A percentile compares a stretch with the other conserved stretches of the same genome.
phyloP scores from a whole-genome alignment of 1,284 basidiomycete genomes.

The Ustilago lituana region DNA sequence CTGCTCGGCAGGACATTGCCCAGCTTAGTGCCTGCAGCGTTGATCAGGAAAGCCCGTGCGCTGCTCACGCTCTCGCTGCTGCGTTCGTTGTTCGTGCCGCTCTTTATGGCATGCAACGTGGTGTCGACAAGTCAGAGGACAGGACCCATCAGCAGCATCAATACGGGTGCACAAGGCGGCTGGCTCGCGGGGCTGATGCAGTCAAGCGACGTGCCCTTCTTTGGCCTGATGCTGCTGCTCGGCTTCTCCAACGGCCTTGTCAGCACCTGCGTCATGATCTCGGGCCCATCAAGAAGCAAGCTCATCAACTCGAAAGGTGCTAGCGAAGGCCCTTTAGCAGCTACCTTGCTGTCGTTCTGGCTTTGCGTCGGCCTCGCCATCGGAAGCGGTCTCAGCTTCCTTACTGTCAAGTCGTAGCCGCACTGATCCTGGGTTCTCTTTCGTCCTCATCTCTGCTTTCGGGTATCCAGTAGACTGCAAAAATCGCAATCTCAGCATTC shows the following conservation, averaged over 20 bases:
- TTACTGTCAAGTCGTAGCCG: constrained; percentile 40
- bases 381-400: constrained; percentile 53
- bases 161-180: not conserved
- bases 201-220: constrained; percentile 53
- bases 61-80: constrained; percentile 34
- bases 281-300: constrained; percentile 41
- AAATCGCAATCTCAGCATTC: not conserved
- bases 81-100: constrained; percentile 49
- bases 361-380: constrained; percentile 57
- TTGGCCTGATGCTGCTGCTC: constrained; percentile 48
- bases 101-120: constrained; percentile 56
- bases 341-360: constrained; percentile 58
- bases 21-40: constrained; percentile 26
- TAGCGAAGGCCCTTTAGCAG: constrained; percentile 44
- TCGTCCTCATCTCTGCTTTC: not conserved
- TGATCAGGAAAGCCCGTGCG: constrained; percentile 24
- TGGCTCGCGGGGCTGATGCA: constrained; percentile 32
- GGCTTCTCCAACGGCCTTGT: constrained; percentile 58
- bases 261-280: constrained; percentile 56
- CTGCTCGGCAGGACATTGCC: constrained; percentile 55
- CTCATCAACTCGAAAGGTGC: constrained; percentile 41
- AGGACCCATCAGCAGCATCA: constrained; percentile 15
- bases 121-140: constrained; percentile 37
- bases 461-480: too few relatives aligned
- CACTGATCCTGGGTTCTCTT: not conserved